Conservation (phyloP, 169 alveolate species). For the Babesia sp. region DNA sequence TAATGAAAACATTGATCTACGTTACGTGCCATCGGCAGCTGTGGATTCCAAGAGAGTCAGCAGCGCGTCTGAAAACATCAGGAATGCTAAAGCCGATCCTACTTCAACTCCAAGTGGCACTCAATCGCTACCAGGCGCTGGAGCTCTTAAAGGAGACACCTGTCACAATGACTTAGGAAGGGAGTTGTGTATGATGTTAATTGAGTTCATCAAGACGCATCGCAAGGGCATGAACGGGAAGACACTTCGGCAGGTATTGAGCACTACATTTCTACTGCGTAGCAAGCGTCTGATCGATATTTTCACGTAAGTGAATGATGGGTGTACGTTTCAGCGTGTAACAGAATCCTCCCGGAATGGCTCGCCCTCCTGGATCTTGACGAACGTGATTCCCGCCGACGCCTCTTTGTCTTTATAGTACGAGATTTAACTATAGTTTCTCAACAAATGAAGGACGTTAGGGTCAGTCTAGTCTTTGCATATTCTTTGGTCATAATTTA, state of each 20-base stretch:
- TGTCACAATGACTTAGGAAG: not conserved
- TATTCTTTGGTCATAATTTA: not conserved
- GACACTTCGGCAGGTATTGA: conserved; percentile 33
- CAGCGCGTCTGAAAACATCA: not conserved
- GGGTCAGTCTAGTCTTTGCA: not conserved
- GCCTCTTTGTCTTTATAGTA: conserved; percentile 39
- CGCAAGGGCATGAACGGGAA: conserved; percentile 49
- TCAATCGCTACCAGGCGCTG: too few species aligned
- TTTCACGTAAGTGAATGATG: conserved; percentile 17
- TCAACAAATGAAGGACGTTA: conserved; percentile 17
- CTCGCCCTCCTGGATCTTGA: conserved; percentile 52
- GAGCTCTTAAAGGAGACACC: not conserved
- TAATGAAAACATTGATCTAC: not conserved
- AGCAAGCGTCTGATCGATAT: conserved; percentile 50
- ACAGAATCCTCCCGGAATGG: conserved; percentile 57
- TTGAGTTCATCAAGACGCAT: conserved; percentile 34
- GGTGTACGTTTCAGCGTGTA: not conserved
- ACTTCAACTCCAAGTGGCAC: not conserved
- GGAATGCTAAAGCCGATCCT: not conserved
- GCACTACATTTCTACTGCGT: conserved; percentile 52
- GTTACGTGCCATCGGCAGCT: not conserved
- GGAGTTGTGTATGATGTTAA: conserved; percentile 36
- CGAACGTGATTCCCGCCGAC: conserved; percentile 42
- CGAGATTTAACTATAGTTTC: conserved; percentile 37
- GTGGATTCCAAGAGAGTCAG: conserved; percentile 8